Conservation (phyloP, 78 protist species). For the Chrysochromulina parva region DNA sequence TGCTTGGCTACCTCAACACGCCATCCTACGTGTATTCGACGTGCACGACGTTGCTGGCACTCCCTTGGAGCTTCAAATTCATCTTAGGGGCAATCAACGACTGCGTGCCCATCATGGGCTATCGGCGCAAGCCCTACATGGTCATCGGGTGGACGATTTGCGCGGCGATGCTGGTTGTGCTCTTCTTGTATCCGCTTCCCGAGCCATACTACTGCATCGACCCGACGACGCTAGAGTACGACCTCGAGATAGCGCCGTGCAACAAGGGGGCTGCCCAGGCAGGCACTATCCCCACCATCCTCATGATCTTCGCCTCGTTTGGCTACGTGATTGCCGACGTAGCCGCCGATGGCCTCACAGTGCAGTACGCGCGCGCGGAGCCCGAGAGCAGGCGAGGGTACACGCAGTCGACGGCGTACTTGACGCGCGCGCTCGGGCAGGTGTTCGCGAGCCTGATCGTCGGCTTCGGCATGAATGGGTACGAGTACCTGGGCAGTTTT, state of each 20-base stretch:
- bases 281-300: background rate
- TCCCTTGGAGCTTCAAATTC: background rate
- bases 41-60: background rate
- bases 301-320: background rate
- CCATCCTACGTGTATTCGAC: background rate
- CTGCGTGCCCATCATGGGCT: background rate
- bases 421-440: background rate
- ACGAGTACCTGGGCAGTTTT: background rate
- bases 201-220: background rate
- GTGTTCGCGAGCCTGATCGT: background rate
- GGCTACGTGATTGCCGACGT: conserved; percentile 3
- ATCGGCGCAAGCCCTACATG: background rate
- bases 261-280: background rate
- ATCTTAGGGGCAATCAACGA: background rate
- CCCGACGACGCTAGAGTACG: no score
- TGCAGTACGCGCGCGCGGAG: background rate
- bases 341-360: background rate
- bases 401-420: background rate
- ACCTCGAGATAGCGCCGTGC: background rate
- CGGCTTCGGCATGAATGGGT: background rate
- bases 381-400: background rate
- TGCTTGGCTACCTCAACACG: background rate
- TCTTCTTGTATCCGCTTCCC: background rate
- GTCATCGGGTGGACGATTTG: background rate
- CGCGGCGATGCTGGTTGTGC: background rate